Evolutionary conservation across 768 basidiomycete genomes (phyloP).

Genomic region (Phylloporus rhodoxanthus): DNA sequence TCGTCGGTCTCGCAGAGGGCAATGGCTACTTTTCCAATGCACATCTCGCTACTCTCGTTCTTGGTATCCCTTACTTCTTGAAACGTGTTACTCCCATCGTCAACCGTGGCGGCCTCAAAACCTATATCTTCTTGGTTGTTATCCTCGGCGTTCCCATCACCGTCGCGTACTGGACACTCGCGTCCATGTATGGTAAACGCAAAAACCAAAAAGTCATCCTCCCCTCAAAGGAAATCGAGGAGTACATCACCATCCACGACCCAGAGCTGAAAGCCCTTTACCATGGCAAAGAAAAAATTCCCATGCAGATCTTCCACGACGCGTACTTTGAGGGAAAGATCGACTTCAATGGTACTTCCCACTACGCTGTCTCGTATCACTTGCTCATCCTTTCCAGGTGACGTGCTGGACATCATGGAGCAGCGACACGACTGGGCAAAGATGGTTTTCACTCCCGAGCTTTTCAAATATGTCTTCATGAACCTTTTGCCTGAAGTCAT

Average conservation of each 20-base stretch:
- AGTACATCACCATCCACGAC: conserved; percentile 91
- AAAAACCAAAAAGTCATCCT: conserved; percentile 81
- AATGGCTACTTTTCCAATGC: conserved; percentile 78
- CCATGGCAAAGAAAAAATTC: conserved; percentile 83
- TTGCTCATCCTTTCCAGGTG: conserved; percentile 45
- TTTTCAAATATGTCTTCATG: conserved; percentile 91
- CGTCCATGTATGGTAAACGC: conserved; percentile 74
- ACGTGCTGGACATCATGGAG: conserved; percentile 90
- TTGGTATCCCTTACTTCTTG: conserved; percentile 78
- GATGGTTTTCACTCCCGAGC: conserved; percentile 82
- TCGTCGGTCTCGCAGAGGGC: conserved; percentile 78
- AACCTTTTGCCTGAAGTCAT: conserved; percentile 91
- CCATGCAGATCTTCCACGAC: conserved; percentile 97
- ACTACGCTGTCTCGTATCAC: not conserved
- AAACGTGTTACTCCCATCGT: conserved; percentile 80
- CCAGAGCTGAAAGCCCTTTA: conserved; percentile 73
- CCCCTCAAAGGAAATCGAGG: conserved; percentile 79
- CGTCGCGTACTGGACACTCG: conserved; percentile 83
- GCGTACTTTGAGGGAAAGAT: conserved; percentile 95
- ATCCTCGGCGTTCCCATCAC: conserved; percentile 73
- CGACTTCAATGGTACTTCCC: conserved; percentile 80
- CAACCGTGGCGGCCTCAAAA: conserved; percentile 77
- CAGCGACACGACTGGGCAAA: conserved; percentile 94
- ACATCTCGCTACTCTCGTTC: conserved; percentile 70
- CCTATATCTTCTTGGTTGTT: conserved; percentile 74